A percentile compares a stretch with the other conserved stretches of the same genome.
These are phyloP conservation scores for Cnidoscolus chayamansa DNA, from an alignment of 441 rosid genomes.

Conservation along the genomic window DNA sequence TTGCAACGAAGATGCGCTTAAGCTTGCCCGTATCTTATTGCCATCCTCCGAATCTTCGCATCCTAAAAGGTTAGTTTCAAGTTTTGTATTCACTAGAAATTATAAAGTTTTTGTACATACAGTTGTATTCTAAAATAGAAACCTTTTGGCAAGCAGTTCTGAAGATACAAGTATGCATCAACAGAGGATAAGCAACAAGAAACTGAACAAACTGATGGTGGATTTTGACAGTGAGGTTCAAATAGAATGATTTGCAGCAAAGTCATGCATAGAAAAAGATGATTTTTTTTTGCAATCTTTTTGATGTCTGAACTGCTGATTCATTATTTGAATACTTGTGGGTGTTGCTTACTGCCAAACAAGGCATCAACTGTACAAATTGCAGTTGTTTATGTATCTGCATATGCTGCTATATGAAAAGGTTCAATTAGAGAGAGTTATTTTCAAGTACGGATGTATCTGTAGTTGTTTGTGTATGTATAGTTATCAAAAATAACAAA, in stretches of 20 bases:
- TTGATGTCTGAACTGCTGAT: neutral
- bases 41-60: constrained; percentile 31
- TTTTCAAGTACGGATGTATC: no score
- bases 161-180: constrained; percentile 37
- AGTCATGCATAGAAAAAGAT: neutral
- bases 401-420: neutral
- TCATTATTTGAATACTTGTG: neutral
- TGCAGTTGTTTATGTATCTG: neutral
- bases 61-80: constrained; percentile 35
- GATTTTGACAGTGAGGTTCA: constrained; percentile 26
- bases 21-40: constrained; percentile 37
- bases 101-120: neutral
- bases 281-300: neutral
- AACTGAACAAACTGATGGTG: constrained; percentile 53
- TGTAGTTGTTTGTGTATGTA: no score
- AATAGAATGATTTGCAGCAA: constrained; percentile 1
- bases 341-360: neutral
- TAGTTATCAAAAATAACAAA: no score
- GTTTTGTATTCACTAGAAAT: neutral
- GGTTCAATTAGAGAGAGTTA: neutral
- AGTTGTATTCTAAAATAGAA: neutral
- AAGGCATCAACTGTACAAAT: neutral
- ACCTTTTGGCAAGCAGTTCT: constrained; percentile 22
- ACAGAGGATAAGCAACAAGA: constrained; percentile 53
- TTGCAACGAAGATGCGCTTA: constrained; percentile 37